Evolutionary conservation across 371 early-diverging fungal species (phyloP), one percentile per base, ranked within the genome.

Genomic region (Lichtheimia ornata): DNA sequence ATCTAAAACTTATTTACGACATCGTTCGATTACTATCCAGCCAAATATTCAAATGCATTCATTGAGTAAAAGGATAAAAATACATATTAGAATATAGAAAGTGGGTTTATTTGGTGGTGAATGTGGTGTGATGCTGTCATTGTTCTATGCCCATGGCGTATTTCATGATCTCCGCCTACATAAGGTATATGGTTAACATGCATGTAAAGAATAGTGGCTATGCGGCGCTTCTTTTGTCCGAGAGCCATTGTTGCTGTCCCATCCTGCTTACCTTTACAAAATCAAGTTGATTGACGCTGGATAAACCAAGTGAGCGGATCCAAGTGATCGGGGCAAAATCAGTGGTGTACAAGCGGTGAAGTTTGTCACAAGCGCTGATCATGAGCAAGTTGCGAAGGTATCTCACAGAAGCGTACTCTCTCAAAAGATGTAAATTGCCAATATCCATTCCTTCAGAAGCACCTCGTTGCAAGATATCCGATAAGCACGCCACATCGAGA

Each of bases 331-430:
- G 86, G 5, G 71, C 77, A 42, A 72, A 69, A 35, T 88, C 89
- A 0, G 88, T 86, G 12, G 86, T 73, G 73, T 94, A 97, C 55
- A 95, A 62, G 27, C 85, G 81, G 62, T 91, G 89, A 28, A 95
- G 57, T 59, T 88, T 88, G 73, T 97, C 96, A 11, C 91, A 86
- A 1, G 89, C 85, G 11, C 91, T 86, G 64, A 94, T 74, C 95
- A 95, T 94, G 43, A 87, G 89, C 50, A 94, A 69, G 64, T 94
- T 95, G 4, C 86, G 83, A 15, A 83, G 60, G 62, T 91, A 96
- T 28, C 97, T 85, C 50, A 88, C 88, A 15, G 83, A 71, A 12
- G 91, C 85, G 71, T 97, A 97, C 4, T 84, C 74, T 44, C 84
- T 76, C 44, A 96, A 73, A 9, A 86, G 76, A 58, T 85, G 80